These are phyloP conservation scores for Vanrija pseudolonga DNA, from an alignment of 1,284 basidiomycete species.

Conservation along the genomic window DNA sequence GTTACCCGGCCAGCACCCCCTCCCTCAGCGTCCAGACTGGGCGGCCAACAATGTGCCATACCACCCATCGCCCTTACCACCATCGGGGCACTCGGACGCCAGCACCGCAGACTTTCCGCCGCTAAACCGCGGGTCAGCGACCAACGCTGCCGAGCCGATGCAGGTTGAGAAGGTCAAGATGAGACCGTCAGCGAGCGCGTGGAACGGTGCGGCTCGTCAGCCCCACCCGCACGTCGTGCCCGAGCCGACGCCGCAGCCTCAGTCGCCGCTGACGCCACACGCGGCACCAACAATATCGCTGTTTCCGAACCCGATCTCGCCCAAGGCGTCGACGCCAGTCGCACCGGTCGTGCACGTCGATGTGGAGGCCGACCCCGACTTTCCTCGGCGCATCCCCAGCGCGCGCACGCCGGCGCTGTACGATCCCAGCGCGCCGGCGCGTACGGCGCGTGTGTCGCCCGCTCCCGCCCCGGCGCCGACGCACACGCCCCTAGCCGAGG, in stretches of 20 bases:
- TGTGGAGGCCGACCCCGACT: conserved; percentile 30
- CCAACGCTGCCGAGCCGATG: conserved; percentile 40
- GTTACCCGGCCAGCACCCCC: conserved; percentile 35
- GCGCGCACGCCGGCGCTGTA: conserved; percentile 25
- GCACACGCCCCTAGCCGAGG: not conserved
- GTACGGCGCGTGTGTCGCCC: not conserved
- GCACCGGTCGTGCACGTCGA: not conserved
- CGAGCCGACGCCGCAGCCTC: not conserved
- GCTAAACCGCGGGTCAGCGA: conserved; percentile 16
- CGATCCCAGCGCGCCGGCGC: conserved; percentile 22
- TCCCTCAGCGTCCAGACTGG: conserved; percentile 46
- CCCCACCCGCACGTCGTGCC: not conserved
- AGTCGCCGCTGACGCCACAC: not conserved
- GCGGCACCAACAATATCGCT: conserved; percentile 2
- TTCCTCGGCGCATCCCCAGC: conserved; percentile 29
- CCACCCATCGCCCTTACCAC: conserved; percentile 35
- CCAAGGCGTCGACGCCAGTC: conserved; percentile 1
- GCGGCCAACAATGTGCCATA: conserved; percentile 45
- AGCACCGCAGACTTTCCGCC: conserved; percentile 39
- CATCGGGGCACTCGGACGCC: conserved; percentile 6
- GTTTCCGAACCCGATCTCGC: conserved; percentile 5
- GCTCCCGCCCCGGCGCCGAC: not conserved
- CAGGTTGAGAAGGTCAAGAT: conserved; percentile 40
- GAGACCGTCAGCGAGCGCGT: conserved; percentile 19
- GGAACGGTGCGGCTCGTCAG: conserved; percentile 24